Evolutionary conservation across 1,139 yeast species (phyloP), one percentile per base, ranked within the genome.

Genomic region (Yamadazyma aaseri): DNA sequence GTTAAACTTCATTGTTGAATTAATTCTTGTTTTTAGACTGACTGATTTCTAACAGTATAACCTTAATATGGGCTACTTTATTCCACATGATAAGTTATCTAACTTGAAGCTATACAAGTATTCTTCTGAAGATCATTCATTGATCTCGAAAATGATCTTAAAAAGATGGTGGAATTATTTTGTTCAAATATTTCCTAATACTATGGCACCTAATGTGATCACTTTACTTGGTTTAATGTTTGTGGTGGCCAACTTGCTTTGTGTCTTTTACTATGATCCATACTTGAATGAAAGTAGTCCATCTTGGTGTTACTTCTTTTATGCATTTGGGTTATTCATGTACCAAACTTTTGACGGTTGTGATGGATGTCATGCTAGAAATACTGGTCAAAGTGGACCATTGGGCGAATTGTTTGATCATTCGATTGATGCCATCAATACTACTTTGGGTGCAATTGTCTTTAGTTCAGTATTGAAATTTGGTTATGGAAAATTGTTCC

Each of bases 321-420:
- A 86, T 55, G 96, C 95, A 0, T 56, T 85, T 47, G 95, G 96
- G 2, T 65, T 90, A 45, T 89, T 90, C 55, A 65, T 89, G 72
- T 90, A 90, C 57, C 97, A 90, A 55, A 90, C 97, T 0, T 89
- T 90, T 57, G 97, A 90, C 61, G 96, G 97, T 2, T 86, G 96
- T 59, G 97, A 90, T 58, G 97, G 97, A 8, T 76, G 84, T 46
- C 97, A 90, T 58, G 97, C 97, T 11, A 71, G 94, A 46, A 75
- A 92, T 51, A 90, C 97, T 1, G 95, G 95, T 11, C 96, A 89
- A 60, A 79, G 90, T 46, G 95, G 97, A 3, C 97, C 97, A 3
- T 65, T 90, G 50, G 97, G 97, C 27, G 97, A 90, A 56, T 69
- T 90, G 39, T 90, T 90, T 54, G 97, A 90, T 54, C 97, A 90